Evolutionary conservation across 352 stramenopile species (phyloP).

Genomic region (Phytophthora sp.): DNA sequence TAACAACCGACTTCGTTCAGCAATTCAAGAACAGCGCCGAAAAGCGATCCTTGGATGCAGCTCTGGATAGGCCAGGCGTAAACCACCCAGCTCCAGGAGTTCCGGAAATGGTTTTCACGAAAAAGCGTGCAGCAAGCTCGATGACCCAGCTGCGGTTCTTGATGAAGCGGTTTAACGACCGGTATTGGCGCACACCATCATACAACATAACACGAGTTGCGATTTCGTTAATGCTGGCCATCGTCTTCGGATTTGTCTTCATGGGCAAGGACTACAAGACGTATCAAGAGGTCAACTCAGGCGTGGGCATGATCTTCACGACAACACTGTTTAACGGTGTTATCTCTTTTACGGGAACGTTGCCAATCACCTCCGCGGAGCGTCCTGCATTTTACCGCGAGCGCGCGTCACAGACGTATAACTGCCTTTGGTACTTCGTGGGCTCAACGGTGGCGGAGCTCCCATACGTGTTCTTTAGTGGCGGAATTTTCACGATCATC

Average conservation of each 20-base stretch:
- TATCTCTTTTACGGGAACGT: constrained; percentile 9
- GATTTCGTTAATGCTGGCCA: constrained; percentile 8
- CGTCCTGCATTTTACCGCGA: constrained; percentile 4
- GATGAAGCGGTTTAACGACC: constrained; percentile 12
- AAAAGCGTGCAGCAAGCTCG: constrained; percentile 9
- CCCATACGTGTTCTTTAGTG: constrained; percentile 8
- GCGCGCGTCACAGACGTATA: too few relatives aligned
- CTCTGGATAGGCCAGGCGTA: constrained; percentile 3
- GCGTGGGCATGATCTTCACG: constrained; percentile 3
- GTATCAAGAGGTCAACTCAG: constrained; percentile 14
- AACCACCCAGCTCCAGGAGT: not conserved
- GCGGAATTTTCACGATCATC: constrained; percentile 7
- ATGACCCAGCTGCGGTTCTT: constrained; percentile 14
- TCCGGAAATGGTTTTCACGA: constrained; percentile 8
- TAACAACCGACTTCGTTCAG: constrained; percentile 14
- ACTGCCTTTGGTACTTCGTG: too few relatives aligned
- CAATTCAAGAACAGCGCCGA: constrained; percentile 15
- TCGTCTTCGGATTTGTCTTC: constrained; percentile 11
- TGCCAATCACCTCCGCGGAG: constrained; percentile 2
- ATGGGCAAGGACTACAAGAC: constrained; percentile 12
- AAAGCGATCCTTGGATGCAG: constrained; percentile 1
- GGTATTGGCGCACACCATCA: constrained; percentile 16
- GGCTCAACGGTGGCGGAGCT: constrained; percentile 6
- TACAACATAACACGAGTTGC: constrained; percentile 17
- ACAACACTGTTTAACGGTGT: constrained; percentile 11